Evolutionary conservation across 345 rosid species (phyloP).

Genomic region (Passiflora organensis): DNA sequence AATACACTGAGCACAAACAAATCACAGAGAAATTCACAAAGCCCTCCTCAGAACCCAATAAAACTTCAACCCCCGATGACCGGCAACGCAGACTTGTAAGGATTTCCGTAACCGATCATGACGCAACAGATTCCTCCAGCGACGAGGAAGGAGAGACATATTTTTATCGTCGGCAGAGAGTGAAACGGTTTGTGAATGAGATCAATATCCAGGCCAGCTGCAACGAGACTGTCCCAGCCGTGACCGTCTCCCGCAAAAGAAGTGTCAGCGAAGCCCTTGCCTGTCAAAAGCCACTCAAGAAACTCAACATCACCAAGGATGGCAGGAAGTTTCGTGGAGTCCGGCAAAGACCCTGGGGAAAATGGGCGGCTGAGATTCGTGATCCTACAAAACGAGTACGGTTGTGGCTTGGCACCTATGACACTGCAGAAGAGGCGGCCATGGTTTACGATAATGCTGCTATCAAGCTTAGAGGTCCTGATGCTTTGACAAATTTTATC

Average conservation of each 20-base stretch:
- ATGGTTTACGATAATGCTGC: constrained; percentile 91
- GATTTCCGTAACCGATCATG: constrained; percentile 54
- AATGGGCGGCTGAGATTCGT: constrained; percentile 99
- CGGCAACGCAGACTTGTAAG: constrained; percentile 37
- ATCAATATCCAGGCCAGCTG: constrained; percentile 45
- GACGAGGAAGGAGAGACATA: constrained; percentile 53
- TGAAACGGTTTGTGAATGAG: constrained; percentile 67
- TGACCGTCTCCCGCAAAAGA: constrained; percentile 23
- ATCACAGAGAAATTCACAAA: constrained; percentile 44
- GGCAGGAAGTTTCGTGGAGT: constrained; percentile 80
- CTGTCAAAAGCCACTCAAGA: not conserved
- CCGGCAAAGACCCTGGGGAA: constrained; percentile 93
- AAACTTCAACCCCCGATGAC: constrained; percentile 6
- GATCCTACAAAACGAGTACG: constrained; percentile 76
- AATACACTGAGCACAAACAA: constrained; percentile 59
- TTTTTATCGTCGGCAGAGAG: constrained; percentile 38
- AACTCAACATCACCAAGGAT: not conserved
- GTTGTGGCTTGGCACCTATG: constrained; percentile 85
- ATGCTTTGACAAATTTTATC: constrained; percentile 72
- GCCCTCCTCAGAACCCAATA: constrained; percentile 20
- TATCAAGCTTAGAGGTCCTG: constrained; percentile 78
- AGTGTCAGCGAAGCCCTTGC: not conserved
- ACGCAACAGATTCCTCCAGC: constrained; percentile 92
- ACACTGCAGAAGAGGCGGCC: constrained; percentile 96
- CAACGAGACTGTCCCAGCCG: constrained; percentile 4